A percentile compares a stretch with the other conserved stretches of the same genome.
Conservation (phyloP, 2,329 filamentous ascomycete genomes). For the Cladophialophora carrionii region DNA sequence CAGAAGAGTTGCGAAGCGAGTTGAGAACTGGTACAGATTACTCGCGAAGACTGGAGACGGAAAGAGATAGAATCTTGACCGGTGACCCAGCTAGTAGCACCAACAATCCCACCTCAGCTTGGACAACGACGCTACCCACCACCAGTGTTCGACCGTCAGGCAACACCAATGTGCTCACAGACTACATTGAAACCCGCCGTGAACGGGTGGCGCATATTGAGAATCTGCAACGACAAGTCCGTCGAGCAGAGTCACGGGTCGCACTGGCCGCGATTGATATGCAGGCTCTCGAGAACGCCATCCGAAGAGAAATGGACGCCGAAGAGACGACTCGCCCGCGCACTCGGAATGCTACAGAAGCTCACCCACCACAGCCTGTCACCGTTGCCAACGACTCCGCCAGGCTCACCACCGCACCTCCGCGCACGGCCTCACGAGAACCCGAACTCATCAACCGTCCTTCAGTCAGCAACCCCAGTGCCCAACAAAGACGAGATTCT, state of each 20-base stretch:
- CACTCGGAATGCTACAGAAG: slow-evolving; percentile 3
- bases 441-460: slow-evolving; percentile 7
- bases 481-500: background rate
- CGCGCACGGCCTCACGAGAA: background rate
- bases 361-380: background rate
- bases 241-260: slow-evolving; percentile 36
- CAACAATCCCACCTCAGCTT: slow-evolving; percentile 24
- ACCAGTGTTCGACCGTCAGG: slow-evolving; percentile 18
- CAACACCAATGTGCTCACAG: slow-evolving; percentile 24
- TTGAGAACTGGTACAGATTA: slow-evolving; percentile 26
- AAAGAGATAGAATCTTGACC: slow-evolving; percentile 25
- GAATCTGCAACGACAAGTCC: slow-evolving; percentile 34
- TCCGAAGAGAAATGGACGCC: slow-evolving; percentile 10
- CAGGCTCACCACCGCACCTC: background rate
- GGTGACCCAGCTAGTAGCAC: slow-evolving; percentile 6
- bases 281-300: slow-evolving; percentile 25
- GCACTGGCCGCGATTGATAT: slow-evolving; percentile 32
- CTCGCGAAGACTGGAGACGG: slow-evolving; percentile 24
- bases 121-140: slow-evolving; percentile 34
- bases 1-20: slow-evolving; percentile 33
- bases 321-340: background rate
- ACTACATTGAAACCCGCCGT: slow-evolving; percentile 25
- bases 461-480: background rate
- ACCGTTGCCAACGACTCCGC: background rate
- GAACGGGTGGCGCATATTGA: slow-evolving; percentile 31